Evolutionary conservation across 345 rosid genomes (phyloP).

Genomic region (Sonneratia caseolaris): DNA sequence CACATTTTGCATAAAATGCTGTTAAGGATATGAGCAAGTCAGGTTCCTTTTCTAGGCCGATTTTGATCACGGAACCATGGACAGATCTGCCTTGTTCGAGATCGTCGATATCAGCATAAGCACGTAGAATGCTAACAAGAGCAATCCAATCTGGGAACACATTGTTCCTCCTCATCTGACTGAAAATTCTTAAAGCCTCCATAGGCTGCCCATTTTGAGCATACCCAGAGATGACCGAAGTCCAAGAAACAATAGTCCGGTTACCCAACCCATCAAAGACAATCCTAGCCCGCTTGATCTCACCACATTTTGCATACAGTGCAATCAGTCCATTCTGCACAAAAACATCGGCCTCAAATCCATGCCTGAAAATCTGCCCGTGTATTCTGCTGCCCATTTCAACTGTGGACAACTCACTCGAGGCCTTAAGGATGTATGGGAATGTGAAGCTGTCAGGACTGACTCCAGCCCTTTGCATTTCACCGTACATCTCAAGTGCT

Average conservation of each 20-base stretch:
- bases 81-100: conserved; percentile 14
- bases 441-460: conserved; percentile 13
- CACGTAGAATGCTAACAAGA: conserved; percentile 15
- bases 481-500: conserved; percentile 6
- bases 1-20: conserved; percentile 16
- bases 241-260: conserved; percentile 50
- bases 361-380: conserved; percentile 37
- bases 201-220: conserved; percentile 17
- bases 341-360: conserved; percentile 43
- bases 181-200: conserved; percentile 11
- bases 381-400: conserved; percentile 44
- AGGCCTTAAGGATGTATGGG: conserved; percentile 13
- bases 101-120: conserved; percentile 16
- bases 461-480: conserved; percentile 9
- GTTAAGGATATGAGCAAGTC: conserved; percentile 20
- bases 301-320: conserved; percentile 31
- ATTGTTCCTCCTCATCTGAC: conserved; percentile 11
- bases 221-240: conserved; percentile 50
- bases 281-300: conserved; percentile 29
- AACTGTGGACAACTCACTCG: conserved; percentile 6
- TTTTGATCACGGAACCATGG: conserved; percentile 11
- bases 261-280: conserved; percentile 49
- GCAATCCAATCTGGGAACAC: conserved; percentile 17
- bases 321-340: conserved; percentile 40
- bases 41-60: conserved; percentile 17